Base-by-base conservation (phyloP, 495 filamentous ascomycete genomes). In the Coniosporium apollinis region DNA sequence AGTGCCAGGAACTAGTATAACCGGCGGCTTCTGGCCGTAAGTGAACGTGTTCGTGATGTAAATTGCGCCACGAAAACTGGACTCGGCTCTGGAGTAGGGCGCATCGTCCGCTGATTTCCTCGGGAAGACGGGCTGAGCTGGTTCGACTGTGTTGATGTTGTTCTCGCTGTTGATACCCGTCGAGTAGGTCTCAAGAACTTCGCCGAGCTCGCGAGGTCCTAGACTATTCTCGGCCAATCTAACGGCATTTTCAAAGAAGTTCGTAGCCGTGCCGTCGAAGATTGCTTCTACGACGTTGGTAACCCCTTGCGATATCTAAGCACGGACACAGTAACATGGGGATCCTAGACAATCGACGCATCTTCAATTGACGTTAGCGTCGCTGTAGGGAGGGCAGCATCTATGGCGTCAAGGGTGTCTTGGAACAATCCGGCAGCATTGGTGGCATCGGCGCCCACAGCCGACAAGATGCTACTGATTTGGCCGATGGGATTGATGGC, bases 1-100 rank as follows among this genome's bases (percentile, higher is more conserved):
- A 9, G 64, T 72, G 1, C 64, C 61, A 3, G 64, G 64, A 8
- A 67, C 49, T 6, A 70, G 48, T 18, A 67, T 46, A 11, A 65
- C 48, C 8, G 59, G 60, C 20, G 46, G 60, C 36, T 49, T 52
- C 17, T 37, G 37, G 11, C 55, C 61, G 34, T 50, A 59, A 13
- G 54, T 36, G 47, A 65, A 67, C 19, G 45, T 46, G 0, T 48
- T 31, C 8, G 62, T 57, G 32, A 65, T 65, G 39, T 61, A 54
- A 18, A 69, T 64, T 9, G 53, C 58, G 6, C 43, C 36, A 5
- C 56, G 58, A 13, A 64, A 50, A 19, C 38, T 38, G 0, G 37
- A 16, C 44, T 69, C 63, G 0, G 50, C 28, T n/a, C 62, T 19
- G 0, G 55, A 51, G 46, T 66, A 66, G 0, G 57, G 52, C 1